These are phyloP conservation scores for Paraphoma sp. DNA, from an alignment of 2,329 filamentous ascomycete species.

Conservation along the genomic window DNA sequence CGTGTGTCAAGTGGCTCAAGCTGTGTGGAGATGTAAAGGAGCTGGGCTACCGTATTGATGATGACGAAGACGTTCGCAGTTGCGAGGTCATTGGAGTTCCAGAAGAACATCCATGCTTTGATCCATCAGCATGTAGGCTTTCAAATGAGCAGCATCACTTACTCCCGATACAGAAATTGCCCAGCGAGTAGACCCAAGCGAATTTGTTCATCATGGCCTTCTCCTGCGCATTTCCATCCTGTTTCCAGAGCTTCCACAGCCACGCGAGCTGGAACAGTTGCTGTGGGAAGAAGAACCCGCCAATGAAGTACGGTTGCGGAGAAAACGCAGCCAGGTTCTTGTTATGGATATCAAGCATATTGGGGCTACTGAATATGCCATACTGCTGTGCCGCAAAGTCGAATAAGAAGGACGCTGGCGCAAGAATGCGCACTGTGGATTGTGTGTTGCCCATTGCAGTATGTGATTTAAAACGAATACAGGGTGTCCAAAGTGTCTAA, in stretches of 20 bases:
- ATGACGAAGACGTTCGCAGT: slow-evolving; percentile 63
- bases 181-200: slow-evolving; percentile 62
- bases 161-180: slow-evolving; percentile 66
- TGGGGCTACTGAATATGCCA: slow-evolving; percentile 63
- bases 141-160: slow-evolving; percentile 25
- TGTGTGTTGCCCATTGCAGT: slow-evolving; percentile 59
- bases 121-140: not conserved
- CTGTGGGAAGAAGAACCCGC: slow-evolving; percentile 67
- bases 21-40: slow-evolving; percentile 60
- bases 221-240: slow-evolving; percentile 54
- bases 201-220: slow-evolving; percentile 60
- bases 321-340: slow-evolving; percentile 65
- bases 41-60: slow-evolving; percentile 61
- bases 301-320: slow-evolving; percentile 66
- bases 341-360: slow-evolving; percentile 67
- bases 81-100: slow-evolving; percentile 61
- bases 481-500: too few species aligned
- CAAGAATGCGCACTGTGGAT: slow-evolving; percentile 61
- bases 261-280: slow-evolving; percentile 65
- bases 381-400: slow-evolving; percentile 67
- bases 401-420: slow-evolving; percentile 61
- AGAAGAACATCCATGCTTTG: slow-evolving; percentile 67
- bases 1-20: slow-evolving; percentile 58
- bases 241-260: slow-evolving; percentile 63
- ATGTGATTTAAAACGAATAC: too few species aligned